Base-by-base conservation (phyloP, 768 basidiomycete species). In the Mycena galericulata region DNA sequence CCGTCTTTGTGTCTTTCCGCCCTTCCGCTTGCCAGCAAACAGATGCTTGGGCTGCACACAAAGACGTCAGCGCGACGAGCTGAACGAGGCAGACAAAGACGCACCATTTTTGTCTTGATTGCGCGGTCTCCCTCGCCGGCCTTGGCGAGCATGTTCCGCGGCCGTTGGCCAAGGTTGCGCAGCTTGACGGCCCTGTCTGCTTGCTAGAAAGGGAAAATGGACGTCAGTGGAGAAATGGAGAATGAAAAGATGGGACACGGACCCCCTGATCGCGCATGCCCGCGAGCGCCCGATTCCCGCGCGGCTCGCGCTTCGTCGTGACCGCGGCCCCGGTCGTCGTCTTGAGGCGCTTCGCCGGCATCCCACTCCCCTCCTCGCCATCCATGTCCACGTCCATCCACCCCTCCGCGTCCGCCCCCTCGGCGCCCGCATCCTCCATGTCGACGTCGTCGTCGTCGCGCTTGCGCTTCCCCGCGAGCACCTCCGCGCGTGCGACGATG, bases 71-170 rank as follows among this genome's bases (percentile, higher is more conserved):
- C 26, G 27, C 20, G 24, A 68, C n/a, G 26, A 55, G 29, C 22
- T 69, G 17, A 29, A 56, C 36, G 49, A 38, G 40, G 69, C 8
- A 38, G 22, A 32, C 38, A 15, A n/a, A 40, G 27, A 82, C 86
- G 15, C 57, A 94, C 94, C 93, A 92, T 95, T 86, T 95, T 95
- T 69, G 85, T 86, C 75, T 83, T 87, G 81, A 95, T 95, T 14
- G 86, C 86, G 71, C 94, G 90, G 82, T 97, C 95, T 65, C 88
- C 85, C 86, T 99, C 97, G 65, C 94, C 94, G 41, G 96, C 97
- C 77, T 92, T 95, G 27, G 95, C 97, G 47, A 90, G 86, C 85
- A 90, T 89, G 78, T 97, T 97, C 67, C 95, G 92, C 60, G 87
- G 88, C 72, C 97, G 87, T 78, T 97, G 96, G 8, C 91, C 92